Percentiles rank a stretch among this genome's conserved stretches.
Conservation (phyloP, 164 flowering plant genomes). For the Tinospora cordifolia region DNA sequence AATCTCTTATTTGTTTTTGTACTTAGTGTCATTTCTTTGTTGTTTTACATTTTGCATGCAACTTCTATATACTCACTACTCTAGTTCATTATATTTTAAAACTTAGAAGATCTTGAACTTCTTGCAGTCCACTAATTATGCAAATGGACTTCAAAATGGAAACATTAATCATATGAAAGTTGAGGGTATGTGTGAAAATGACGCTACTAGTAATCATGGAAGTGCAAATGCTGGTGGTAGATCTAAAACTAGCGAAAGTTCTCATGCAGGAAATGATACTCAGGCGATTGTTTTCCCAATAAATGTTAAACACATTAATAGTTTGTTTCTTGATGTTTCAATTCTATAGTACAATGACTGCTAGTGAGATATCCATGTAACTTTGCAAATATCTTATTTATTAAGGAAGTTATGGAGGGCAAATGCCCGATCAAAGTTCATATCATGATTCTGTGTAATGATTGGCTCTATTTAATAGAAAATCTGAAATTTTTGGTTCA, state of each 20-base stretch:
- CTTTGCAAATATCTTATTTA: not conserved
- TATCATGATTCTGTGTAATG: not conserved
- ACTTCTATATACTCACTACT: not conserved
- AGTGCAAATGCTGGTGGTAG: slow-evolving; percentile 23
- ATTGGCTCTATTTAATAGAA: not conserved
- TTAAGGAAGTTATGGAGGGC: not conserved
- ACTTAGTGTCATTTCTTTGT: not conserved
- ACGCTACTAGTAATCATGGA: slow-evolving; percentile 22
- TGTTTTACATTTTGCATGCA: not conserved
- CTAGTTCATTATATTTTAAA: not conserved
- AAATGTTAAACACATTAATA: not conserved
- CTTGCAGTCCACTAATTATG: slow-evolving; percentile 19
- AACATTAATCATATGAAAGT: slow-evolving; percentile 10
- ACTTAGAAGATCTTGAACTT: not conserved
- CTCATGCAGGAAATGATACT: slow-evolving; percentile 31
- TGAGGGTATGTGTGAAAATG: slow-evolving; percentile 26
- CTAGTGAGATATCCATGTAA: not conserved
- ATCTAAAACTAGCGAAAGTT: slow-evolving; percentile 20
- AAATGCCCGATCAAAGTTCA: not conserved
- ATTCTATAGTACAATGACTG: not conserved
- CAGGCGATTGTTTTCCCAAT: slow-evolving; percentile 23
- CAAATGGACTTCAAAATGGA: slow-evolving; percentile 18
- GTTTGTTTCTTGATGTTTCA: not conserved
- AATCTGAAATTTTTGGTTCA: not conserved
- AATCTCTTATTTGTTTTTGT: not conserved